Conservation (phyloP, 2,329 filamentous ascomycete species). For the Cercospora nicotianae region DNA sequence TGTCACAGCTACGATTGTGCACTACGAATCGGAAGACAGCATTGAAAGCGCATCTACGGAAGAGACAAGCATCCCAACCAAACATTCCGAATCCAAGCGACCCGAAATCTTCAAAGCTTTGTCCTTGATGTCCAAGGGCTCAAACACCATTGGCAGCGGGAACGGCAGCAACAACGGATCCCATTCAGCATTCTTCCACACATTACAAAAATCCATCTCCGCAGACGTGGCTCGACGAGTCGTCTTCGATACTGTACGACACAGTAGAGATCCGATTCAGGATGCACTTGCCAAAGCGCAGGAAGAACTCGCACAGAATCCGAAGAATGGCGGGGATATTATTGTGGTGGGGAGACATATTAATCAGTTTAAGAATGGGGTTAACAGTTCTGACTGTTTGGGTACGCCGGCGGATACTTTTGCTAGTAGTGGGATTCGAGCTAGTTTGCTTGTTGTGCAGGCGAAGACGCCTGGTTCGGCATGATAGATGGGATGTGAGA, state of each 20-base stretch:
- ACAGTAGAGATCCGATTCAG: constrained; percentile 42
- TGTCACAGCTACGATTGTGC: constrained; percentile 74
- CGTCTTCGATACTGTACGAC: constrained; percentile 55
- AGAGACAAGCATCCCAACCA: constrained; percentile 13
- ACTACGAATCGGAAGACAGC: constrained; percentile 48
- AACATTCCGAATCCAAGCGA: constrained; percentile 18
- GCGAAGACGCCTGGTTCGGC: constrained; percentile 44
- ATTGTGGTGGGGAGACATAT: constrained; percentile 62
- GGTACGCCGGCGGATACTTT: constrained; percentile 62
- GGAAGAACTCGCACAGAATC: constrained; percentile 59
- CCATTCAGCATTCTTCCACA: constrained; percentile 58
- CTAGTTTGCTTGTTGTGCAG: constrained; percentile 70
- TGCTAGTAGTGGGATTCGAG: constrained; percentile 59
- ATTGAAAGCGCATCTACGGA: constrained; percentile 19
- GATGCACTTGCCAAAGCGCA: constrained; percentile 57
- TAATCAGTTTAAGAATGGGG: constrained; percentile 42
- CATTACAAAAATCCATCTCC: constrained; percentile 58
- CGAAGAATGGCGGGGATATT: constrained; percentile 68
- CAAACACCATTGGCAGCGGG: constrained; percentile 24
- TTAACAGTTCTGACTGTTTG: constrained; percentile 48
- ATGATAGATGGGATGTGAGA: constrained; percentile 4
- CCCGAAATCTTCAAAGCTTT: constrained; percentile 12
- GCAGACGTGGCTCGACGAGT: constrained; percentile 55
- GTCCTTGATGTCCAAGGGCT: constrained; percentile 8
- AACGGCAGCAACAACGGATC: background rate